These are phyloP conservation scores for Auriculariales sp. DNA, from an alignment of 768 basidiomycete species.

Conservation along the genomic window DNA sequence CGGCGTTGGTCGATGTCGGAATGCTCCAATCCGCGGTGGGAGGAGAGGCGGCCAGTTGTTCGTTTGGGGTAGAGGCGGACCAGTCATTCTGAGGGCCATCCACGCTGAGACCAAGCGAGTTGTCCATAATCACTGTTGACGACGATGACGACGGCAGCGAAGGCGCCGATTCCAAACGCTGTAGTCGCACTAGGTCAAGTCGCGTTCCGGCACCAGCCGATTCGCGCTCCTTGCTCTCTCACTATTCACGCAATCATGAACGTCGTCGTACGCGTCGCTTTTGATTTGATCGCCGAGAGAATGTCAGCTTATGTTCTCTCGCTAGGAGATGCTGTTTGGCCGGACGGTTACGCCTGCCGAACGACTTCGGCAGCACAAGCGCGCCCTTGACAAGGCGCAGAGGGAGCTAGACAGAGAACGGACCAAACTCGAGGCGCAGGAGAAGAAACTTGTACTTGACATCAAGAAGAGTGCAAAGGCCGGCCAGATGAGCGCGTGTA, in stretches of 20 bases:
- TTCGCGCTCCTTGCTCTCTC: conserved; percentile 1
- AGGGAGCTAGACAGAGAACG: conserved; percentile 96
- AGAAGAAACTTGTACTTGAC: conserved; percentile 91
- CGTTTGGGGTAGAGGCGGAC: not conserved
- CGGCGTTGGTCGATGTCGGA: too few species aligned
- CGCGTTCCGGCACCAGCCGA: too few species aligned
- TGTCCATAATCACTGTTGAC: conserved; percentile 28
- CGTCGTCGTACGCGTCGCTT: conserved; percentile 39
- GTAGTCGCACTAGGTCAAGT: too few species aligned
- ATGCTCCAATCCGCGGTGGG: too few species aligned
- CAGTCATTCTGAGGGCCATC: too few species aligned
- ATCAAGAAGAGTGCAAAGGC: conserved; percentile 94
- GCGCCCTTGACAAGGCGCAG: conserved; percentile 90
- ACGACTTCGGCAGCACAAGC: conserved; percentile 91
- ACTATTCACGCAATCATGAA: conserved; percentile 40
- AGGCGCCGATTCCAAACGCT: too few species aligned
- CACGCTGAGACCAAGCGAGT: conserved; percentile 63
- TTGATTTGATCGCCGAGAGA: conserved; percentile 7
- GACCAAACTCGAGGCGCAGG: conserved; percentile 82
- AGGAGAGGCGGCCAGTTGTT: not conserved
- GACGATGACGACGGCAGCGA: too few species aligned
- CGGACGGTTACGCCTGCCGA: conserved; percentile 92
- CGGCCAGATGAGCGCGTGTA: conserved; percentile 95
- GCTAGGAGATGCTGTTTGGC: conserved; percentile 91
- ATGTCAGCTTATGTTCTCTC: conserved; percentile 1